Evolutionary conservation across 1,284 basidiomycete species (phyloP), one percentile per base, ranked within the genome.

Genomic region (Rhodofomes roseus): DNA sequence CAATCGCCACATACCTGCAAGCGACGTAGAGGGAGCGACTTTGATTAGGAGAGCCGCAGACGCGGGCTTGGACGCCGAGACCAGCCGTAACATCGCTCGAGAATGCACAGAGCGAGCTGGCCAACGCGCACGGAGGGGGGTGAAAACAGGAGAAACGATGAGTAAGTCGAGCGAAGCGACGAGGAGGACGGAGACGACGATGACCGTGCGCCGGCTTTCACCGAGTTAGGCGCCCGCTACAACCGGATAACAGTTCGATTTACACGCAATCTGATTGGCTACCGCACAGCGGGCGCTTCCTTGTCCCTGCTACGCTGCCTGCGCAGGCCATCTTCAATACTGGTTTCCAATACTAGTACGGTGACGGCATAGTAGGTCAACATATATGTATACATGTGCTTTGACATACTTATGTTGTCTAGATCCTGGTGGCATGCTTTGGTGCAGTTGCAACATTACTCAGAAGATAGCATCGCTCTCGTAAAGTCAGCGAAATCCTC

Each of bases 31-130:
- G 64, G 75, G 77, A 63, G 77, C 79, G 64, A 81, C 81, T 73
- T 84, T 86, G 71, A 82, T 84, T 78, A 89, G 79, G 77, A 82
- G 77, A 67, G 86, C 84, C 78, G 82, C 79, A 68, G 84, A 81
- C 64, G 84, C 73, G 63, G 86, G 83, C 71, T 84, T 71, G 41
- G 75, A 74, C 62, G 72, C 73, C 61, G 72, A 82, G 58, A 87
- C 85, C 65, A 87, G 76, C 70, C 87, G 82, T 71, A 87, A 74
- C 87, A 89, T 89, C 62, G 64, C 71, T 55, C 53, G 59, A 61
- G 51, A 56, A 62, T 39, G 23, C 46, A 54, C 52, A 53, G 60
- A 23, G 46, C 56, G 62, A 62, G 66, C 66, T 68, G 70, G 70
- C 68, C 71, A 68, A 65, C 68, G 65, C 44, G 62, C 56, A 62